These are phyloP conservation scores for Aureobasidium sp. DNA, from an alignment of 2,329 filamentous ascomycete genomes.

Conservation along the genomic window DNA sequence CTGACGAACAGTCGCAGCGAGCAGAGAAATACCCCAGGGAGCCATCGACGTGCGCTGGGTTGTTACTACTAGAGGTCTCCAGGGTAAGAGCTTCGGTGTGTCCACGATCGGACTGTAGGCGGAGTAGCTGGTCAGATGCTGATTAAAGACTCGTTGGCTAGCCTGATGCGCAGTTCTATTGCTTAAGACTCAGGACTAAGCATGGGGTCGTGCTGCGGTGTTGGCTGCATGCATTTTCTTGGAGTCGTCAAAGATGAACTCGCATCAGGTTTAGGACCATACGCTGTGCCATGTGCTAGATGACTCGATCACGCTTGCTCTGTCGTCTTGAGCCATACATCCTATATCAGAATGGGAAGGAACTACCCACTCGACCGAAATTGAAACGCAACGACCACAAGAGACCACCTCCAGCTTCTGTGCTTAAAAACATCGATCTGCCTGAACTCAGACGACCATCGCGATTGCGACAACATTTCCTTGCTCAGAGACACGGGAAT, in stretches of 20 bases:
- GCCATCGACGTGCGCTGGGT: neutral
- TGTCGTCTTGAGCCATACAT: neutral
- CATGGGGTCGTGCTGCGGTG: neutral
- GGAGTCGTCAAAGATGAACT: neutral
- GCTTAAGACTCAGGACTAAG: neutral
- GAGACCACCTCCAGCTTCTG: neutral
- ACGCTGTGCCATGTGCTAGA: neutral
- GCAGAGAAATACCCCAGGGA: neutral
- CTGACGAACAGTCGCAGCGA: neutral
- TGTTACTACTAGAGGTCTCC: neutral
- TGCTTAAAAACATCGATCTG: neutral
- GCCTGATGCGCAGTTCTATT: neutral
- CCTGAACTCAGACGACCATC: neutral
- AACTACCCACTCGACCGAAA: neutral
- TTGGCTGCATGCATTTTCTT: neutral
- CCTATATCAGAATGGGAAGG: neutral
- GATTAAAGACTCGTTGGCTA: neutral
- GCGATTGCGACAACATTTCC: neutral
- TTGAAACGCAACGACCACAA: neutral
- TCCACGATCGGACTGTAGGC: neutral
- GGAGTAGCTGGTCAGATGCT: too few relatives aligned
- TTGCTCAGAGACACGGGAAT: neutral
- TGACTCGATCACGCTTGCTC: neutral
- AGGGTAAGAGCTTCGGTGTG: neutral
- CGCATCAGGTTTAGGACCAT: neutral